Percentiles rank a stretch among this genome's conserved stretches.
Conservation (phyloP, 495 filamentous ascomycete species). For the Tuber umbilicatum region DNA sequence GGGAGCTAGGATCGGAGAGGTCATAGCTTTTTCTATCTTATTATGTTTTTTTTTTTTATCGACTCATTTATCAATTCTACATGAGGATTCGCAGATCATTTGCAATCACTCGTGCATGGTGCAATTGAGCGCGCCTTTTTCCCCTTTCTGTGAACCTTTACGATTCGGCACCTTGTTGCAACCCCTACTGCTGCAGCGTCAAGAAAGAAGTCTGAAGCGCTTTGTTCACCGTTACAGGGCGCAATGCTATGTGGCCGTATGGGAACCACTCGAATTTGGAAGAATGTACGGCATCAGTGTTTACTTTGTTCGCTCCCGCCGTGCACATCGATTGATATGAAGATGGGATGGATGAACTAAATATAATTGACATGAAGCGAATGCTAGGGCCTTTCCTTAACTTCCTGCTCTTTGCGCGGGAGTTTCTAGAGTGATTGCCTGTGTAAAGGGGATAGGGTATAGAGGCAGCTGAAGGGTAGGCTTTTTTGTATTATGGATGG, state of each 20-base stretch:
- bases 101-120: conserved; percentile 1
- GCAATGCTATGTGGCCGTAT: not conserved
- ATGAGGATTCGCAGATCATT: not conserved
- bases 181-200: not conserved
- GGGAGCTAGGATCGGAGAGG: not conserved
- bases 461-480: not conserved
- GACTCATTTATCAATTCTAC: not conserved
- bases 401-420: not conserved
- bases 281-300: not conserved
- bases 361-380: not conserved
- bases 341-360: not conserved
- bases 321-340: not conserved
- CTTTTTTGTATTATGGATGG: not conserved
- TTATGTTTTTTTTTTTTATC: not conserved
- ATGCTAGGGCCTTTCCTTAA: not conserved
- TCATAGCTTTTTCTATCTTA: not conserved
- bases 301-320: not conserved
- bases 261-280: not conserved
- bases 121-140: not conserved
- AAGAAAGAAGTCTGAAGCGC: not conserved
- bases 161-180: not conserved
- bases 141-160: not conserved
- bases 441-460: not conserved
- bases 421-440: not conserved
- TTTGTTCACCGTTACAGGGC: not conserved